phyloP scores from a whole-genome alignment of 23 red algal species.

The Gracilariopsis chorda region DNA sequence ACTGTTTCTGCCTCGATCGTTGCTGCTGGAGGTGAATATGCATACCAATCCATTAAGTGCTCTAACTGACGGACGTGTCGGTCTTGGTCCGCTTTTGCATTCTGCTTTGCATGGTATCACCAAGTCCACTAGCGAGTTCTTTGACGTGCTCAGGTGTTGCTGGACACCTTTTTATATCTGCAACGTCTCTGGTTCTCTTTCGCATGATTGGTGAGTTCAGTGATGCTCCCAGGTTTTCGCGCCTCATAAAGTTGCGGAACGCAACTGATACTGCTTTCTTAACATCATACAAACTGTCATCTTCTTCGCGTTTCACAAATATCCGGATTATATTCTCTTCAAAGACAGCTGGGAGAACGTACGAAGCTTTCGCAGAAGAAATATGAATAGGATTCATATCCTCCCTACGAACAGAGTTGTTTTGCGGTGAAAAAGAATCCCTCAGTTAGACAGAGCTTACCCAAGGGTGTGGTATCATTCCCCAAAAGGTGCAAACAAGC shows the following conservation, averaged over 20 bases:
- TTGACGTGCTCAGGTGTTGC: not conserved
- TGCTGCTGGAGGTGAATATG: too few relatives aligned
- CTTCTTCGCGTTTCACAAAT: conserved; percentile 53
- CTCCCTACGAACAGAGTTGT: conserved; percentile 12
- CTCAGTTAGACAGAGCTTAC: too few relatives aligned
- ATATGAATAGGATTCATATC: conserved; percentile 33
- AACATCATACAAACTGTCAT: not conserved
- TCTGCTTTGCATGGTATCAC: not conserved
- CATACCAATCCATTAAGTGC: too few relatives aligned
- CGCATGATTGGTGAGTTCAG: not conserved
- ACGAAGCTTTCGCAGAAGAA: conserved; percentile 50
- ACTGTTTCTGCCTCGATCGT: too few relatives aligned
- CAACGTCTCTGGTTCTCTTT: not conserved
- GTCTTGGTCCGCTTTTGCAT: not conserved
- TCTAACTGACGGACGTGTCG: not conserved
- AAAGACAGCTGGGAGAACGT: conserved; percentile 37
- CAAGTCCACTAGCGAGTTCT: not conserved
- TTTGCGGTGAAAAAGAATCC: not conserved
- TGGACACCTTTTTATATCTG: not conserved
- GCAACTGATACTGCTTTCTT: conserved; percentile 40
- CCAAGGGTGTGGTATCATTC: too few relatives aligned
- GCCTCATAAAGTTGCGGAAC: conserved; percentile 40
- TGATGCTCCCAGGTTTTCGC: not conserved
- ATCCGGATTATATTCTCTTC: conserved; percentile 60
- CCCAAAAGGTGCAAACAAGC: too few relatives aligned